phyloP scores from a whole-genome alignment of 106 monocot species.

The Phalaenopsis equestris region DNA sequence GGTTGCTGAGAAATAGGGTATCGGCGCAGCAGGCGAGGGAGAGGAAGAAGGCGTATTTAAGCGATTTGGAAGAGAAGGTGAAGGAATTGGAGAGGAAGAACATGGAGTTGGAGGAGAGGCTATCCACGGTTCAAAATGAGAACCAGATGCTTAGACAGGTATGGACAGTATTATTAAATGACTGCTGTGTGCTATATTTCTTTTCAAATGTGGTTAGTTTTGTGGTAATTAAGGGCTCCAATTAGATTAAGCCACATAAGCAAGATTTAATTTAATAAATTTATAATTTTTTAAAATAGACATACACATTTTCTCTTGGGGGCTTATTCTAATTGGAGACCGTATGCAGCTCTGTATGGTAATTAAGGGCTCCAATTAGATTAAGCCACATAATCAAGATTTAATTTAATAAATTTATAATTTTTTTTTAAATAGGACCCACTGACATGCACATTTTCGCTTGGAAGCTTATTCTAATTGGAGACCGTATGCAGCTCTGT shows the following conservation, averaged over 20 bases:
- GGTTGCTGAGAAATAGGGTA: slow-evolving; percentile 83
- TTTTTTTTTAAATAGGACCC: too few relatives aligned
- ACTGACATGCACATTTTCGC: too few relatives aligned
- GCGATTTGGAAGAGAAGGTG: slow-evolving; percentile 62
- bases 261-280: too few relatives aligned
- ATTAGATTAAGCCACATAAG: too few relatives aligned
- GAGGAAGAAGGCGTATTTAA: slow-evolving; percentile 82
- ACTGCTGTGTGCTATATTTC: background rate
- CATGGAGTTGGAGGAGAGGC: slow-evolving; percentile 69
- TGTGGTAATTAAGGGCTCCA: background rate
- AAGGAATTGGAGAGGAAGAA: slow-evolving; percentile 72
- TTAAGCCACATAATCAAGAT: too few relatives aligned
- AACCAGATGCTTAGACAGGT: slow-evolving; percentile 92
- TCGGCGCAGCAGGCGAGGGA: slow-evolving; percentile 88
- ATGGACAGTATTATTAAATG: background rate
- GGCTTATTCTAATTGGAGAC: too few relatives aligned
- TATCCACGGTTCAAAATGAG: slow-evolving; percentile 81
- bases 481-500: background rate
- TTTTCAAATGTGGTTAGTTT: background rate
- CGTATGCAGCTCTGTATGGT: too few relatives aligned
- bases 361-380: too few relatives aligned
- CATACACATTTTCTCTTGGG: too few relatives aligned
- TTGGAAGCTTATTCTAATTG: too few relatives aligned
- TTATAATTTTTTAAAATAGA: too few relatives aligned
- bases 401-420: too few relatives aligned